Evolutionary conservation across 2,329 filamentous ascomycete genomes (phyloP).

Genomic region (Penicillium sp.): DNA sequence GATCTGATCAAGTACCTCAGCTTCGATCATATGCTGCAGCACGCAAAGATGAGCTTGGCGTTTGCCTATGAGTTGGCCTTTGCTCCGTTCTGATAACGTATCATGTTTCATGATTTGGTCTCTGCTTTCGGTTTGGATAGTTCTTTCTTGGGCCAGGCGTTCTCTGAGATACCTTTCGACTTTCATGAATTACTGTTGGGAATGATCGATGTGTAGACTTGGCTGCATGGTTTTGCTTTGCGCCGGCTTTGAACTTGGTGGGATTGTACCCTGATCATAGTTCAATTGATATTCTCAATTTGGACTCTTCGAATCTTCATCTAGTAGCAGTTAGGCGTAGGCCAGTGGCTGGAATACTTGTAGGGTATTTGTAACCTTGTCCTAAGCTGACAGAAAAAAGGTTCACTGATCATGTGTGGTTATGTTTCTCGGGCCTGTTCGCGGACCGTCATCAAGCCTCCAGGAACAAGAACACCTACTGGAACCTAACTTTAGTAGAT

Average conservation of each 20-base stretch:
- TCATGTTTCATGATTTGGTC: neutral
- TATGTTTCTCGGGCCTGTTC: too few relatives aligned
- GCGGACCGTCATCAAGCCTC: too few relatives aligned
- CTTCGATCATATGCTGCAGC: conserved; percentile 90
- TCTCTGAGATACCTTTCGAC: conserved; percentile 24
- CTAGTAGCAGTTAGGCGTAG: neutral
- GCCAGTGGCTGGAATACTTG: neutral
- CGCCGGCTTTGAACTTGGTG: neutral
- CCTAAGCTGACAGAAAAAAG: neutral
- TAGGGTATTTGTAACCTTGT: neutral
- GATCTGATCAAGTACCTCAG: conserved; percentile 72
- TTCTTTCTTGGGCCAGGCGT: conserved; percentile 15
- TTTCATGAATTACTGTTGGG: neutral
- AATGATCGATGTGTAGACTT: neutral
- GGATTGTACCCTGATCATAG: neutral
- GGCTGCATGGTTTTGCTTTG: neutral
- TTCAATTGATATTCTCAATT: neutral
- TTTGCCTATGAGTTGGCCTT: conserved; percentile 83
- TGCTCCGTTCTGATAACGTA: conserved; percentile 60
- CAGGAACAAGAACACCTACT: too few relatives aligned
- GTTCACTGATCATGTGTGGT: too few relatives aligned
- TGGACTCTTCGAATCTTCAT: neutral
- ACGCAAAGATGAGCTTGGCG: conserved; percentile 80
- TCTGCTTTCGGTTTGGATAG: conserved; percentile 2
- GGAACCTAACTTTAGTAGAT: too few relatives aligned